These are phyloP conservation scores for Cladophialophora carrionii DNA, from an alignment of 2,329 filamentous ascomycete genomes.

Conservation along the genomic window DNA sequence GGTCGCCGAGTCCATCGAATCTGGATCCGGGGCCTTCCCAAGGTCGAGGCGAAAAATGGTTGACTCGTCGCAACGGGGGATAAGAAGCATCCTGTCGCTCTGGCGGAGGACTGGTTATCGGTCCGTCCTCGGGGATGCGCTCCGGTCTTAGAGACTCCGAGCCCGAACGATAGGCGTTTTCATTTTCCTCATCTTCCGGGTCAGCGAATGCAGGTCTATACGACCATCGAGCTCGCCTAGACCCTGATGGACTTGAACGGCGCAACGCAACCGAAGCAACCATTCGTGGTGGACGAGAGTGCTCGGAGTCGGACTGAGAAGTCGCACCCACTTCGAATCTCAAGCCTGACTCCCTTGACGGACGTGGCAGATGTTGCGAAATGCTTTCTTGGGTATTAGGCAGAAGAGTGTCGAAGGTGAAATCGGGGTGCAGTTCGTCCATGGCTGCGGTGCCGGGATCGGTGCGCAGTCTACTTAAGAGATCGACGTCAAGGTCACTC, in stretches of 20 bases:
- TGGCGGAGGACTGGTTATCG: conserved; percentile 30
- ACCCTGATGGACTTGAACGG: conserved; percentile 12
- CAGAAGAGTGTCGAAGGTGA: conserved; percentile 11
- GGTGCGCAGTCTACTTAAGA: conserved; percentile 7
- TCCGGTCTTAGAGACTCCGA: conserved; percentile 37
- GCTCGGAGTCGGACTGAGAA: conserved; percentile 25
- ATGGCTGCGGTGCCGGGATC: not conserved
- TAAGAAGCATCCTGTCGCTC: conserved; percentile 30
- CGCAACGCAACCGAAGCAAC: conserved; percentile 3
- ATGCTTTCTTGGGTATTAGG: conserved; percentile 16
- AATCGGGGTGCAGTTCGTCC: conserved; percentile 13
- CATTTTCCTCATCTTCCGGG: conserved; percentile 21
- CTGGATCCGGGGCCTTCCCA: conserved; percentile 32
- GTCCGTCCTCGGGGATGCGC: conserved; percentile 20
- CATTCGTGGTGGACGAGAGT: conserved; percentile 12
- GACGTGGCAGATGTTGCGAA: conserved; percentile 42
- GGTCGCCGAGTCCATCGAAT: conserved; percentile 79
- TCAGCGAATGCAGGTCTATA: conserved; percentile 13
- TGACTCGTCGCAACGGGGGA: conserved; percentile 42
- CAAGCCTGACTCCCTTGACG: conserved; percentile 44
- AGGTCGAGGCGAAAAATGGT: conserved; percentile 40
- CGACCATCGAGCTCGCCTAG: conserved; percentile 12
- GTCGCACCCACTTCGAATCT: conserved; percentile 40
- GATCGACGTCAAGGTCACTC: conserved; percentile 16
- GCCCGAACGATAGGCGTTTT: conserved; percentile 47